phyloP scores from a whole-genome alignment of 257 asterid genomes.

The Nicotiana benthamiana region DNA sequence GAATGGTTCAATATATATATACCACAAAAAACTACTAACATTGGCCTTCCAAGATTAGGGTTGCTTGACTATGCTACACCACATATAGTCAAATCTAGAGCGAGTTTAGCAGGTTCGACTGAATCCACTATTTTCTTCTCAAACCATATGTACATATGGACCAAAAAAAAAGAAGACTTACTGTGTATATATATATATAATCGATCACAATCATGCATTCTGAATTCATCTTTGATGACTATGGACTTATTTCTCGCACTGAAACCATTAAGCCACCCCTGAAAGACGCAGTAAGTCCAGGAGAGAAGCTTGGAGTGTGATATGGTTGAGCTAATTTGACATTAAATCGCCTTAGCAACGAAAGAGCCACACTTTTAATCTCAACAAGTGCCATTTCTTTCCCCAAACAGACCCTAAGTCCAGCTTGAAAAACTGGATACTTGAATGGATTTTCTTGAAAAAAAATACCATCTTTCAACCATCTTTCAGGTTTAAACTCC shows the following conservation, averaged over 20 bases:
- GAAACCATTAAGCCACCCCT: constrained; percentile 44
- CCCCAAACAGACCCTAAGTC: constrained; percentile 38
- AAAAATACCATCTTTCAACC: constrained; percentile 34
- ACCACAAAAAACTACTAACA: neutral
- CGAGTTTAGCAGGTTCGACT: neutral
- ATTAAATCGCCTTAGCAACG: constrained; percentile 38
- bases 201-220: neutral
- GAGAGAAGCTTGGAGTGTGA: constrained; percentile 42
- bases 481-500: constrained; percentile 35
- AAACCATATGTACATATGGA: neutral
- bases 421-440: constrained; percentile 44
- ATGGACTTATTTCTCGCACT: constrained; percentile 19
- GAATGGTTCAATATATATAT: neutral
- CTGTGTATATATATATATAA: neutral
- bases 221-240: neutral
- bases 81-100: neutral
- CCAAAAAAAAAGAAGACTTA: no score
- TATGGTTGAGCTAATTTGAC: constrained; percentile 26
- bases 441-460: constrained; percentile 35
- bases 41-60: neutral
- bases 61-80: neutral
- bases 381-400: constrained; percentile 41
- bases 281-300: constrained; percentile 73
- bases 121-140: neutral
- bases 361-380: constrained; percentile 49